A percentile compares a stretch with the other conserved stretches of the same genome.
Evolutionary conservation across 768 basidiomycete genomes (phyloP).

Genomic region (Mycena crocata): DNA sequence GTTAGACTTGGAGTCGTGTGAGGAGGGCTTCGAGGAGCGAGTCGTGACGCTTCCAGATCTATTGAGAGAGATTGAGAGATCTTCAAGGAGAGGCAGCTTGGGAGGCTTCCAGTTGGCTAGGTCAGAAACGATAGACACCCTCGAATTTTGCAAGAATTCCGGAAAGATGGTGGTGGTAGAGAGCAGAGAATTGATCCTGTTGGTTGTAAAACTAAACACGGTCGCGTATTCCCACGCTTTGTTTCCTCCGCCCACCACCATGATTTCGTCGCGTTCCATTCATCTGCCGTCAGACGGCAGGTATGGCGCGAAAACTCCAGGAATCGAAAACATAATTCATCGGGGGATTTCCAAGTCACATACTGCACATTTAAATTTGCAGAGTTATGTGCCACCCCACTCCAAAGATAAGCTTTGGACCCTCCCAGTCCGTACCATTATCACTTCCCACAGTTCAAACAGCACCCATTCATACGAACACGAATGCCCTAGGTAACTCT

Average conservation of each 20-base stretch:
- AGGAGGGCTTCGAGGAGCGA: no score
- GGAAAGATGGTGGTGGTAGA: no score
- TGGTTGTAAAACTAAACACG: neutral
- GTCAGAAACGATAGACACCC: no score
- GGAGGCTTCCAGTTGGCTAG: no score
- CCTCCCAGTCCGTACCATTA: neutral
- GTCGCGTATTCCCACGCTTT: neutral
- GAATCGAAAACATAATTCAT: neutral
- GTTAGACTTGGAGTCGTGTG: no score
- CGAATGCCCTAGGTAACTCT: no score
- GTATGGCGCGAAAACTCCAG: neutral
- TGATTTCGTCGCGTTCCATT: neutral
- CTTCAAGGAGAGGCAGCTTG: no score
- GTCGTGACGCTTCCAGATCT: no score
- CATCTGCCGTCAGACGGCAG: neutral
- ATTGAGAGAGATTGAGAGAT: no score
- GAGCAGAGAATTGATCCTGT: neutral
- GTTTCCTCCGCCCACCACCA: constrained; percentile 7
- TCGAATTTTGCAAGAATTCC: no score
- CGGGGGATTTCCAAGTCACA: neutral
- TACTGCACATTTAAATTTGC: neutral
- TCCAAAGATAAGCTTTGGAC: neutral
- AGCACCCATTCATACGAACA: no score
- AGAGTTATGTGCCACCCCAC: constrained; percentile 9
- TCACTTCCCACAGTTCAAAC: no score